Evolutionary conservation across 2,329 filamentous ascomycete species (phyloP), one percentile per base, ranked within the genome.

Genomic region (Chaetomiaceae sp.): DNA sequence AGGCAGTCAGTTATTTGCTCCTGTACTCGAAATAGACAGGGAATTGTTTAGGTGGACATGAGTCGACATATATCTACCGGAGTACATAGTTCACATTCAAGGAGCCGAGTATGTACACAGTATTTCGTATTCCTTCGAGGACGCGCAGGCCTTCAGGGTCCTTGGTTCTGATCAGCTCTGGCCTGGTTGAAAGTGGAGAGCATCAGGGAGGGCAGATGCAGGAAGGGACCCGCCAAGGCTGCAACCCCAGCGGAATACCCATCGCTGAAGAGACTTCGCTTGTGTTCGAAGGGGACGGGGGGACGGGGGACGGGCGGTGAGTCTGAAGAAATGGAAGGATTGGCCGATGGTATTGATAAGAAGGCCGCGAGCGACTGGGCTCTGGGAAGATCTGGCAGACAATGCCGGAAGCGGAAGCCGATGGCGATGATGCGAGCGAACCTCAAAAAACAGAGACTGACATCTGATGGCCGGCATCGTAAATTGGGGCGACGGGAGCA

Each of bases 401-500:
- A 17, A 17, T 38, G 20, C 21, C 31, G 40, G 21, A 38, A 35
- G 5, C 13, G 12, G 30, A 3, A 23, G 42, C 42, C 13, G 21
- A 19, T 20, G 25, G 17, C 27, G 16, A 44, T 17, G n/a, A 10
- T 19, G 12, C 13, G 25, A 14, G n/a, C 17, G 30, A 27, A 41
- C 6, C 23, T 14, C 16, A 42, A 51, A 49, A 33, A 31, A 37
- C 44, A 44, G 51, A 17, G 47, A 45, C 47, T 55, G 51, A 56
- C 51, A 45, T 55, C 55, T 55, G 51, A 45, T 44, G 42, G 42
- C 31, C 43, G 44, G 37, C 40, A 47, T 45, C 34, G 41, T 10
- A 49, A 33, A 49, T 38, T 37, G 25, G 10, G 35, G 27, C 30
- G 23, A 41, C 34, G 50, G 46, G 40, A 33, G 48, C 43, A 30